These are phyloP conservation scores for Scheffersomyces parashehatae DNA, from an alignment of 1,139 yeast species.

Conservation along the genomic window DNA sequence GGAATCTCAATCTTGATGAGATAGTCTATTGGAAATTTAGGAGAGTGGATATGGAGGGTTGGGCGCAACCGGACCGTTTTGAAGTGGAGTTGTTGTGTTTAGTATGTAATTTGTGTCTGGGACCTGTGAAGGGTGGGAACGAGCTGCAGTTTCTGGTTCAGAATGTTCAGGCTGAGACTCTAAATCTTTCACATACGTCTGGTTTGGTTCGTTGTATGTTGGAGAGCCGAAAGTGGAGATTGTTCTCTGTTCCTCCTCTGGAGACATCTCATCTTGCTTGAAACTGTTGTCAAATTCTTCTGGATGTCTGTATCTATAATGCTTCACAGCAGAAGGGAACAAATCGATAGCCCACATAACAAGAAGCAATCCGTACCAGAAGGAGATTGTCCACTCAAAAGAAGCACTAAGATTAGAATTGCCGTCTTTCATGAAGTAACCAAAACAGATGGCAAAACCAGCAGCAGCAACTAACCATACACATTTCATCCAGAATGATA, in stretches of 20 bases:
- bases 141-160: no score
- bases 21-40: no score
- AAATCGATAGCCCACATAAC: constrained; percentile 70
- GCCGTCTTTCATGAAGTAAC: constrained; percentile 40
- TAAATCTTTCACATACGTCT: no score
- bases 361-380: constrained; percentile 76
- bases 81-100: no score
- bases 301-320: constrained; percentile 17
- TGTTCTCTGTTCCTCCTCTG: constrained; percentile 6
- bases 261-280: background rate
- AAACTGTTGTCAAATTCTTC: constrained; percentile 6
- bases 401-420: constrained; percentile 50
- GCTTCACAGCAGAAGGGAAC: constrained; percentile 54
- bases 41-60: no score
- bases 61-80: no score
- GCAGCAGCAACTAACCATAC: constrained; percentile 72
- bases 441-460: constrained; percentile 71
- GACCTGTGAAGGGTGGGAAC: no score
- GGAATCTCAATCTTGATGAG: no score
- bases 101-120: no score
- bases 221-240: constrained; percentile 9
- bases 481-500: constrained; percentile 54
- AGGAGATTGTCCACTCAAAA: constrained; percentile 84
- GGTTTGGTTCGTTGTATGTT: constrained; percentile 3
- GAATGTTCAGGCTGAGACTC: no score